Percentiles rank a stretch among this genome's conserved stretches.
Evolutionary conservation across 2,329 filamentous ascomycete species (phyloP).

Genomic region (Ceratocystis eucalypticola): DNA sequence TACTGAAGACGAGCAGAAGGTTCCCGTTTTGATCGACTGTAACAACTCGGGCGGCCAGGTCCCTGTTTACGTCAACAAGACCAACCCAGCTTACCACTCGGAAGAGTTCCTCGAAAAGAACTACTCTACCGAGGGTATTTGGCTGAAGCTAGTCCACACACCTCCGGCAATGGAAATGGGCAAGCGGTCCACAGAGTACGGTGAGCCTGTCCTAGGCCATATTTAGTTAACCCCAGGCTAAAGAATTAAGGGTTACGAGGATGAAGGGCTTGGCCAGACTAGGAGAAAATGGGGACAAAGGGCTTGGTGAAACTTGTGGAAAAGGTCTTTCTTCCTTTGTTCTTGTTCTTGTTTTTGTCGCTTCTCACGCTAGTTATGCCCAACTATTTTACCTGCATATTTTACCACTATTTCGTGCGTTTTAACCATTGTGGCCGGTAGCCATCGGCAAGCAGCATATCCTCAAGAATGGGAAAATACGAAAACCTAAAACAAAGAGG

Average conservation of each 20-base stretch:
- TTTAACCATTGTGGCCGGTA: neutral
- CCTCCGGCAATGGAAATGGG: neutral
- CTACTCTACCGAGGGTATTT: constrained; percentile 15
- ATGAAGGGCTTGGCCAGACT: neutral
- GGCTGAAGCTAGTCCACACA: constrained; percentile 16
- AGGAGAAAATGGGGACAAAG: neutral
- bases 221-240: neutral
- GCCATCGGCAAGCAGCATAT: neutral
- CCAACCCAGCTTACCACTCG: constrained; percentile 14
- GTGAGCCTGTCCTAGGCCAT: neutral
- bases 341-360: neutral
- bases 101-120: constrained; percentile 8
- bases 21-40: constrained; percentile 15
- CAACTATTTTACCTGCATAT: too few relatives aligned
- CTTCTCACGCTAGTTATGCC: too few relatives aligned
- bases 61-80: constrained; percentile 15
- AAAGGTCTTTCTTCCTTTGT: neutral
- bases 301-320: neutral
- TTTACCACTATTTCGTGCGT: neutral
- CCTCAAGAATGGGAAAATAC: neutral
- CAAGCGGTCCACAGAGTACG: neutral
- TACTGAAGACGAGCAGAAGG: neutral
- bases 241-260: neutral
- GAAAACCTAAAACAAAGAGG: neutral
- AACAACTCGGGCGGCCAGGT: constrained; percentile 18